Percentiles rank a stretch among this genome's conserved stretches.
Conservation (phyloP, 2,329 filamentous ascomycete genomes). For the Plectosphaerella sp. region DNA sequence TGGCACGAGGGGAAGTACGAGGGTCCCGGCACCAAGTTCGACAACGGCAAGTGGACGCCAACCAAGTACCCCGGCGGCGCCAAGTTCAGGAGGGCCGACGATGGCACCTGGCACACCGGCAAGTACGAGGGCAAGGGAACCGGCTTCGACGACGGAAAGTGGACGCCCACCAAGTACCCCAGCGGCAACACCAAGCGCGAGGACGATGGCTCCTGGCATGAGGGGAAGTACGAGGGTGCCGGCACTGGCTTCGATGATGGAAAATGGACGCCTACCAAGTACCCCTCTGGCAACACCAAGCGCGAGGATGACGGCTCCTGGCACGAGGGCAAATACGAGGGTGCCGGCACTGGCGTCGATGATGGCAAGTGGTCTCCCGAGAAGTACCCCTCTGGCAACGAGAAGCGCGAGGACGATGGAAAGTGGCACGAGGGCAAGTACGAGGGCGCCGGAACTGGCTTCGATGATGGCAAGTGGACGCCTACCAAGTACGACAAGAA, state of each 20-base stretch:
- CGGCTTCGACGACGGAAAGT: constrained; percentile 7
- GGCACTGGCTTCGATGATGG: constrained; percentile 4
- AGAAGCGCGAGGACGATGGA: constrained; percentile 5
- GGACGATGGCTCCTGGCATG: constrained; percentile 6
- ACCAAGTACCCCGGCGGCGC: constrained; percentile 1
- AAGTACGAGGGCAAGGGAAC: constrained; percentile 5
- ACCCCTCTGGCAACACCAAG: neutral
- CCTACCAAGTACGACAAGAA: constrained; percentile 4
- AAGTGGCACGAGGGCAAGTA: constrained; percentile 4
- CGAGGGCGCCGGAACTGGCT: constrained; percentile 5
- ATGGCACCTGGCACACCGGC: constrained; percentile 4
- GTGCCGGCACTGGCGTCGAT: constrained; percentile 4
- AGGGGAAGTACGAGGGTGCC: constrained; percentile 3
- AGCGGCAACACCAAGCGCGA: constrained; percentile 1
- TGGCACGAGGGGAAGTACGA: constrained; percentile 6
- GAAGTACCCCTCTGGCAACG: constrained; percentile 4
- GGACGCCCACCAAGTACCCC: constrained; percentile 6
- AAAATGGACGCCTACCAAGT: constrained; percentile 6
- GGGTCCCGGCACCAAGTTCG: constrained; percentile 1
- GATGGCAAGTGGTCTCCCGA: constrained; percentile 7
- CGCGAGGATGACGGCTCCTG: constrained; percentile 6
- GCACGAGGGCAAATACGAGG: constrained; percentile 9
- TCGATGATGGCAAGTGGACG: constrained; percentile 7
- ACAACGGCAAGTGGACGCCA: constrained; percentile 3
- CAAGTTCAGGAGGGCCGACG: constrained; percentile 4